Evolutionary conservation across 345 rosid species (phyloP), one percentile per base, ranked within the genome.

Genomic region (Moricandia moricandioides): DNA sequence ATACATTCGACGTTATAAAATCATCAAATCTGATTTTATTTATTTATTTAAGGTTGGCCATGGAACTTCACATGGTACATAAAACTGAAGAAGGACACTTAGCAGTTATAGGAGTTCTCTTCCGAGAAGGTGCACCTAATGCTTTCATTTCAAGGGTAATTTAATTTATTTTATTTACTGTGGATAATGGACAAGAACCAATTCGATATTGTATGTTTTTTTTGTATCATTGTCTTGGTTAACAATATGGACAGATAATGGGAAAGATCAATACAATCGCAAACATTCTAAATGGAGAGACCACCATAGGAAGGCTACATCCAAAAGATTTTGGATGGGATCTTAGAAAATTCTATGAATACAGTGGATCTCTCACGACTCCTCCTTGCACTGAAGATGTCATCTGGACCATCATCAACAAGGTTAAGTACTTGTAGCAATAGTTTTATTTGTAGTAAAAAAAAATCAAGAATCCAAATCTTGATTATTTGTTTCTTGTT

Each of bases 381-480:
- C 93, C 98, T 78, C 97, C 97, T 57, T 93, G 97, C 75, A 84
- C 93, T 0, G 85, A 93, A 84, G 88, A 85, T 69, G 93, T 93
- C 65, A 78, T 74, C 61, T 88, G 97, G 97, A 86, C 74, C 68
- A 82, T 91, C 64, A 65, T 81, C 82, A 74, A 64, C 63, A 76
- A 83, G 85, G 95, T 92, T 30, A 10, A 40, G 5, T 11, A 40
- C 40, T 40, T 40, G 4, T 40, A 40, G n/a, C n/a, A 34, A 33
- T 39, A 39, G 0, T 37, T 2, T 37, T 43, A 43, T n/a, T 21
- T 47, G 54, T 16, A 49, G 55, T 47, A 14, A 45, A 1, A 9
- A 43, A 43, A 45, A 13, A 12, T 0, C 43, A 37, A 37, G 4
- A 45, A 45, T 45, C 52, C 5, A 4, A 8, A 13, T 18, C 51